These are phyloP conservation scores for Colletotrichum navitas DNA, from an alignment of 2,329 filamentous ascomycete genomes.

Conservation along the genomic window DNA sequence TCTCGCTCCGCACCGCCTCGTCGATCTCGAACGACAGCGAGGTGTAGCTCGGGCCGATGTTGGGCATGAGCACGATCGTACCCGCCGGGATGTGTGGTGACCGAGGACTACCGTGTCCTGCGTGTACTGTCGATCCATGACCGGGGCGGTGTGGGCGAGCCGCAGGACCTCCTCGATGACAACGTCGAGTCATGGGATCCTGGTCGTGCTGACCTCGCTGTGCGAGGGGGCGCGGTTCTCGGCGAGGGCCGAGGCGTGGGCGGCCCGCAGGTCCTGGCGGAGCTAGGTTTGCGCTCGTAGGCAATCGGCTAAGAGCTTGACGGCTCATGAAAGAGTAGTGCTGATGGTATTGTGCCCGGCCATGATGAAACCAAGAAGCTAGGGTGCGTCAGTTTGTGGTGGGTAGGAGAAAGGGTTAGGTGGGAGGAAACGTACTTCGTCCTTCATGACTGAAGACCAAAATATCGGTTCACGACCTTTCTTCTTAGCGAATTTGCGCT, in stretches of 20 bases:
- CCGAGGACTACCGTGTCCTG: constrained; percentile 52
- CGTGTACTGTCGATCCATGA: constrained; percentile 48
- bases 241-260: constrained; percentile 29
- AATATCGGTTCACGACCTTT: constrained; percentile 27
- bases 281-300: background rate
- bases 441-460: background rate
- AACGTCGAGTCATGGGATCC: constrained; percentile 53
- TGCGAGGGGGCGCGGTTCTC: background rate
- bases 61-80: constrained; percentile 48
- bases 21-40: constrained; percentile 45
- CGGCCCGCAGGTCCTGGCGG: constrained; percentile 1
- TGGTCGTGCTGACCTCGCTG: constrained; percentile 41
- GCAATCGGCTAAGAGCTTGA: constrained; percentile 40
- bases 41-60: constrained; percentile 47
- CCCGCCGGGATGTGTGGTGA: constrained; percentile 49
- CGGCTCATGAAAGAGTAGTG: constrained; percentile 46
- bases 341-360: constrained; percentile 49
- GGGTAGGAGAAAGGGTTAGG: rapidly evolving
- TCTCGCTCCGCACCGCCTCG: constrained; percentile 47
- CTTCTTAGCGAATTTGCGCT: constrained; percentile 21
- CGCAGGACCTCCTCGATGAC: constrained; percentile 53
- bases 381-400: background rate
- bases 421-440: constrained; percentile 15
- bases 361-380: background rate
- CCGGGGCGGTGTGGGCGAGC: constrained; percentile 46